A percentile compares a stretch with the other conserved stretches of the same genome.
These are phyloP conservation scores for Chlorella sp. DNA, from an alignment of 139 green algal species.

Conservation along the genomic window DNA sequence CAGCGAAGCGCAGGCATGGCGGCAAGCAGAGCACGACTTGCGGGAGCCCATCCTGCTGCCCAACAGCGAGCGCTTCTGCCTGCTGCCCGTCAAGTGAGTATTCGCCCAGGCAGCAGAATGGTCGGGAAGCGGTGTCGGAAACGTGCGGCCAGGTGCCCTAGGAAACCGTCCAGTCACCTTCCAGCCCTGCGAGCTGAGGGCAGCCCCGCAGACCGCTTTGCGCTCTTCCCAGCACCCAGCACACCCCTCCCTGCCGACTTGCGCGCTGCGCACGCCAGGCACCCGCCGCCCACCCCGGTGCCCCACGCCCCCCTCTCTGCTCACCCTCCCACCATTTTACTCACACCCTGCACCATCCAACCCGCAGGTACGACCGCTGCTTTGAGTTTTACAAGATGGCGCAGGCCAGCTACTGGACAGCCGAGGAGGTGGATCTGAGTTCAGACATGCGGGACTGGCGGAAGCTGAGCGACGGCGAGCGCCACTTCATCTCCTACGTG, in stretches of 20 bases:
- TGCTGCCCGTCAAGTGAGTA: conserved; percentile 51
- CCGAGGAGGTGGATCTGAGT: conserved; percentile 83
- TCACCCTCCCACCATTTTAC: not conserved
- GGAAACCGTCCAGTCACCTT: not conserved
- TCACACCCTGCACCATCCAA: not conserved
- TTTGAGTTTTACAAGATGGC: conserved; percentile 85
- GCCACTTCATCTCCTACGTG: conserved; percentile 82
- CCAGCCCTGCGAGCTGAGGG: not conserved
- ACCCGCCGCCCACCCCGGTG: not conserved
- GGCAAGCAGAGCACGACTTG: conserved; percentile 11
- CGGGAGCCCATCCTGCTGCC: conserved; percentile 46
- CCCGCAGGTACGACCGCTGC: conserved; percentile 31
- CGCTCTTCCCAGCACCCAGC: not conserved
- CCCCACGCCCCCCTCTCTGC: not conserved
- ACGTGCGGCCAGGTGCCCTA: too few relatives aligned
- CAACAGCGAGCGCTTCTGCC: conserved; percentile 48
- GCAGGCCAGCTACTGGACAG: conserved; percentile 80
- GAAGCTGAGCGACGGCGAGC: conserved; percentile 71
- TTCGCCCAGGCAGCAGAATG: too few relatives aligned
- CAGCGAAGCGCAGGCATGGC: not conserved
- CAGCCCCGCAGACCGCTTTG: not conserved
- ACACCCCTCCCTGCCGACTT: not conserved
- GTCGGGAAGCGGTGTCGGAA: not conserved
- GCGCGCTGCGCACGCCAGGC: not conserved
- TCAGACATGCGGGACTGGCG: conserved; percentile 75